Base-by-base conservation (phyloP, 768 basidiomycete genomes). In the Tricholoma terreum region DNA sequence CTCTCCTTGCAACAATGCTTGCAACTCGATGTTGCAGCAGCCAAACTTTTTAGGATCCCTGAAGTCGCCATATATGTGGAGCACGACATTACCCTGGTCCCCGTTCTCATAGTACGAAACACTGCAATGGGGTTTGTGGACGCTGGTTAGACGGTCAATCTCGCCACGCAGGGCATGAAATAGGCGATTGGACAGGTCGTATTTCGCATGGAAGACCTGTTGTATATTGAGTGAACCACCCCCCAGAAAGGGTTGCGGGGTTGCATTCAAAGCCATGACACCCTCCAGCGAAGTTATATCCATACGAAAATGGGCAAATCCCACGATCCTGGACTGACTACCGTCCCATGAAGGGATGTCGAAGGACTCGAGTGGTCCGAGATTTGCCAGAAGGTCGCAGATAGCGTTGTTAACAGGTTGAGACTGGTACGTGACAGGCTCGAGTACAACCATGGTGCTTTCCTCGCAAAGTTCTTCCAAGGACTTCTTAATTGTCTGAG, bases 291-390 rank as follows among this genome's bases (percentile, higher is more conserved):
- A 22, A 17, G 40, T 42, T 9, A 14, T 8, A 4, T 72, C 67
- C 15, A 61, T 64, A 9, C 65, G 53, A 65, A 79, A 80, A 34
- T 72, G 75, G 8, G 73, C 80, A 60, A 81, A 78, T 2, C 77
- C 80, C 34, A 70, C 63, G 19, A 75, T 64, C 57, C 74, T 78
- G 19, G 70, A 46, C 5, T 68, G 66, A 7, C 56, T 56, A 8
- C 62, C 63, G 10, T 72, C 67, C n/a, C 64, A 56, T 0, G 77
- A 73, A n/a, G 76, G 56, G 0, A 67, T 53, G 40, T 81, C 75
- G 49, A 84, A 78, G 1, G 61, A 56, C 27, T 77, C 74, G 5
- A 83, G 54, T 1, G 69, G 59, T 0, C 80, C 80, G 51, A 67
- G 73, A 15, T 60, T 35, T 10, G 61, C 62, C 19, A 84, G 69